Evolutionary conservation across 2,329 filamentous ascomycete species (phyloP), one percentile per base, ranked within the genome.

Genomic region (Xylariales sp.): DNA sequence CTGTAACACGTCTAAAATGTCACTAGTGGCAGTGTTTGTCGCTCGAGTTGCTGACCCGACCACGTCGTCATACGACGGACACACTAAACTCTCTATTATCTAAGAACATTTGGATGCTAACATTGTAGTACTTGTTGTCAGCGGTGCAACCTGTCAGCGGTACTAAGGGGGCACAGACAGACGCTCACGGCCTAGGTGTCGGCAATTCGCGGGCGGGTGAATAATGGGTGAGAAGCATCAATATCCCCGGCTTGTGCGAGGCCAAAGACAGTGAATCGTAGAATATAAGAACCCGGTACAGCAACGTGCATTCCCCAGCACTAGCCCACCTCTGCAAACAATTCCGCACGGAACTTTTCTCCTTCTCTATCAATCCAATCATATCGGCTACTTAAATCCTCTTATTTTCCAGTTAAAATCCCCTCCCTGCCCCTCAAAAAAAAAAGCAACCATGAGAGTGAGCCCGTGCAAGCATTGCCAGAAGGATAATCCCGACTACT

Each of bases 381-480:
- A 32, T 10, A 39, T 16, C 52, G 9, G 39, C 8, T 49, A 10
- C 5, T 39, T 10, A 23, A 23, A 23, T 49, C 12, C 14, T 23
- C 12, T 23, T 23, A 23, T 23, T 23, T 23, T 23, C 23, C 23
- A 23, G 23, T 23, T 23, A 23, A 23, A 23, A 23, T 23, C 23
- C 23, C 23, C 23, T 23, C 23, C 23, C 23, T 23, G 23, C 23
- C 23, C 6, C 8, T 14, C 10, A 9, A 3, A 49, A 18, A 14
- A 8, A 12, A 49, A 43, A 34, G 14, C 23, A 50, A 50, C 16
- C 16, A 63, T 63, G 60, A 49, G 36, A 28, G 5, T 54, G 1
- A 55, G 48, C 43, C 16, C 23, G 5, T 67, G 65, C 41, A 43
- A 16, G 1, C 65, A 67, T 23, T 67, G 65, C 36, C 60, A 63